Conservation (phyloP, 129 eudicot species). For the Lactuca sativa region DNA sequence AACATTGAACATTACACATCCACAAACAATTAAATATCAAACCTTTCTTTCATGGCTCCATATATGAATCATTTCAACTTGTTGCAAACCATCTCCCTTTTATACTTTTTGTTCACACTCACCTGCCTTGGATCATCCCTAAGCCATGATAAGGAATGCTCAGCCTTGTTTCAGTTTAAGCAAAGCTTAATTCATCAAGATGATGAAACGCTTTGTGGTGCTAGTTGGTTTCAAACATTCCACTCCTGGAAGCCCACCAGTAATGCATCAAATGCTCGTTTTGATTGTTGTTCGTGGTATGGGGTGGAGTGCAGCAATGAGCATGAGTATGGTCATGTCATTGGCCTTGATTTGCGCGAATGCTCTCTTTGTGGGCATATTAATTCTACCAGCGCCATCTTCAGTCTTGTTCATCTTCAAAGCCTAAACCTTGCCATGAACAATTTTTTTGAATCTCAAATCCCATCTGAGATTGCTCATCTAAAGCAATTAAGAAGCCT, state of each 20-base stretch:
- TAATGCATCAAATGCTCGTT: slow-evolving; percentile 4
- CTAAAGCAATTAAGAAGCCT: slow-evolving; percentile 15
- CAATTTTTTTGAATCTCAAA: slow-evolving; percentile 21
- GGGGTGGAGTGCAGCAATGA: slow-evolving; percentile 19
- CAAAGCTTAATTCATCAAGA: slow-evolving; percentile 18
- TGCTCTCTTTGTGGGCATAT: slow-evolving; percentile 21
- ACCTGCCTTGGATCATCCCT: neutral
- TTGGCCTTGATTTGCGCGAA: slow-evolving; percentile 25
- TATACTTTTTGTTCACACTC: slow-evolving; percentile 6
- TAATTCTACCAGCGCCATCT: slow-evolving; percentile 13
- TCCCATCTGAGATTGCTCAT: slow-evolving; percentile 10
- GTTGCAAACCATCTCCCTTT: neutral
- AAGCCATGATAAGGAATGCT: slow-evolving; percentile 23
- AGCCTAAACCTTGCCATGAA: slow-evolving; percentile 26
- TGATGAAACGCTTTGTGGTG: no score
- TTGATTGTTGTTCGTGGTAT: slow-evolving; percentile 27
- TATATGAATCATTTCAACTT: no score
- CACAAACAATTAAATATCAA: no score
- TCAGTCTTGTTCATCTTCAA: slow-evolving; percentile 27
- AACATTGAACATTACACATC: no score
- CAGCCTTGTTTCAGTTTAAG: slow-evolving; percentile 22
- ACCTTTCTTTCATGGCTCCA: no score
- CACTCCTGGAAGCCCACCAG: slow-evolving; percentile 18
- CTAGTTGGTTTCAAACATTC: slow-evolving; percentile 3
- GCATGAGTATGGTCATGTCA: neutral